These are phyloP conservation scores for Bjerkandera adusta DNA, from an alignment of 1,284 basidiomycete genomes.

Conservation along the genomic window DNA sequence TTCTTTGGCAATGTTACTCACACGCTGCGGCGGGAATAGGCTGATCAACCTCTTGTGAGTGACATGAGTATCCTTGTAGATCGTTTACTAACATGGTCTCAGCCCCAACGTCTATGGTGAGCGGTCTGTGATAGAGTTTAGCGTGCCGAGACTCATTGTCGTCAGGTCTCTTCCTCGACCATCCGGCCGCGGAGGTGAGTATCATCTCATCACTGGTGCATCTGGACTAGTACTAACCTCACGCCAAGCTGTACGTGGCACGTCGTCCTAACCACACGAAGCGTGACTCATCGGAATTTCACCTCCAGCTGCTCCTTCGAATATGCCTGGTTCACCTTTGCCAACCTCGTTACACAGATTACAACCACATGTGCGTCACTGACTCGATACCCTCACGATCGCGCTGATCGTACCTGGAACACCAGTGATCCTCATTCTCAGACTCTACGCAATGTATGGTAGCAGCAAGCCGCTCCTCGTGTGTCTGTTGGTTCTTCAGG, in stretches of 20 bases:
- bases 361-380: conserved; percentile 1
- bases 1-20: not conserved
- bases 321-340: conserved; percentile 12
- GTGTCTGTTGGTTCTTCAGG: not conserved
- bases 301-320: conserved; percentile 10
- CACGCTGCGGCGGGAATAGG: not conserved
- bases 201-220: not conserved
- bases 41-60: conserved; percentile 1
- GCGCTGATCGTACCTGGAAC: not conserved
- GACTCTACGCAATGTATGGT: conserved; percentile 13
- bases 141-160: not conserved
- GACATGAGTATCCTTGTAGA: not conserved
- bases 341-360: conserved; percentile 7
- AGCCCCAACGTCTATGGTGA: no score
- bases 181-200: not conserved
- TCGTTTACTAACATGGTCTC: no score
- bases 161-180: conserved; percentile 1
- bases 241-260: not conserved
- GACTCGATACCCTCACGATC: not conserved
- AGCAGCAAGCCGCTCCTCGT: conserved; percentile 1
- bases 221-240: not conserved
- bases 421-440: conserved; percentile 11
- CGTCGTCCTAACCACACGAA: not conserved
- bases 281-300: not conserved
- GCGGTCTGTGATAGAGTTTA: no score